Percentiles rank a stretch among this genome's conserved stretches.
Conservation (phyloP, 495 filamentous ascomycete species). For the Hypoxylon fuscum region DNA sequence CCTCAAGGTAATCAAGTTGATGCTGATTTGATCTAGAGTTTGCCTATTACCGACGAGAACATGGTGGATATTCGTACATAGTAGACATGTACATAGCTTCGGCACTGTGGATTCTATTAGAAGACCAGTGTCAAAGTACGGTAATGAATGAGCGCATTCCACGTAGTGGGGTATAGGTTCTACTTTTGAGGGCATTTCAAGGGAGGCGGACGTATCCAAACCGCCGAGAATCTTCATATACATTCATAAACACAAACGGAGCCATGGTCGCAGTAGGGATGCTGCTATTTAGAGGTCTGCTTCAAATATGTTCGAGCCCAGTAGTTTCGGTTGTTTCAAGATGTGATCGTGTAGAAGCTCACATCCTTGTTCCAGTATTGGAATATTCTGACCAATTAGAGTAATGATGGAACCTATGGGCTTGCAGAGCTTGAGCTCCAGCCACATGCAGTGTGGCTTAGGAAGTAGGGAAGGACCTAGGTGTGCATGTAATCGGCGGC, state of each 20-base stretch:
- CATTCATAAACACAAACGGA: no score
- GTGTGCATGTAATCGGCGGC: no score
- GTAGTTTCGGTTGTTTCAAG: conserved; percentile 13
- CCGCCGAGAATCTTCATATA: conserved; percentile 4
- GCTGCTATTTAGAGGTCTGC: conserved; percentile 4
- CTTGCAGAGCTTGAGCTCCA: conserved; percentile 9
- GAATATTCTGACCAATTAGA: conserved; percentile 19
- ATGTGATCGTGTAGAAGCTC: conserved; percentile 19
- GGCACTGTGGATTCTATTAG: background rate
- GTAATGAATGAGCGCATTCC: conserved; percentile 20
- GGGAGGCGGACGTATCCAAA: conserved; percentile 21
- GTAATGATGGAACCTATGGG: background rate
- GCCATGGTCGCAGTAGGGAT: no score
- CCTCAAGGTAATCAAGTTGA: background rate
- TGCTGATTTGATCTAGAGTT: background rate
- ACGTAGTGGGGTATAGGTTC: background rate
- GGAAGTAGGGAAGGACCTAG: no score
- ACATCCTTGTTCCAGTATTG: background rate
- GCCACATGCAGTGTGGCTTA: conserved; percentile 1
- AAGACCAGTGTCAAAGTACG: background rate
- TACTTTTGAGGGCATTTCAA: background rate
- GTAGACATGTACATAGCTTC: background rate
- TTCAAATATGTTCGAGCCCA: conserved; percentile 16
- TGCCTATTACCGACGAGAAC: background rate
- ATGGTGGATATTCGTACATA: background rate